Base-by-base conservation (phyloP, 2,329 filamentous ascomycete species). In the Penicillium thymicola region DNA sequence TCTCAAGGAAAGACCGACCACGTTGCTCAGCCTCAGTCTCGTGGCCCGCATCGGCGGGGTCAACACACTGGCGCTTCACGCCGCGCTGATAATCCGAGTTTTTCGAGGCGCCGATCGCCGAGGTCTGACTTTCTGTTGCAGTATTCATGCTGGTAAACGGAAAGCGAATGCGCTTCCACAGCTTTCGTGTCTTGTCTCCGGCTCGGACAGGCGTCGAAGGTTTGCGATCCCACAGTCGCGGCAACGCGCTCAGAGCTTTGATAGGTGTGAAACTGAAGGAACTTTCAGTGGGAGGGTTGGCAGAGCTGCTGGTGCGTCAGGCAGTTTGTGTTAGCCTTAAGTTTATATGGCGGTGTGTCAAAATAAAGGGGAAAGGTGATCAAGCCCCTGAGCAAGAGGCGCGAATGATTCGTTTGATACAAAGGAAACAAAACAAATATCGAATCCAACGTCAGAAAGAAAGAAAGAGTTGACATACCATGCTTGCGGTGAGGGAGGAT, bases 151-250 rank as follows among this genome's bases (percentile, higher is more conserved):
- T 66, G 57, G 70, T 66, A 53, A 74, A 75, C 4, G 70, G 72
- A 7, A 68, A 64, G 28, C 68, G 68, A 56, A 78, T 71, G 46
- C 77, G 72, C 61, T 78, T 79, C 77, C 77, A 79, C 53, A 79
- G 68, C 54, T 77, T 79, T 47, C 74, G 75, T 38, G 75, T 68
- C 40, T 74, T 75, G 40, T 72, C 68, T 11, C 75, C 73, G 14
- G 71, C 62, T 37, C 70, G 59, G 47, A 75, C 73, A 4, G 76
- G 71, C 6, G 73, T 76, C 4, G 76, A 72, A 18, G 76, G 76
- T 54, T 74, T 74, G 55, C 77, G 76, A 54, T 79, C 76, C 77
- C 77, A 79, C 55, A 75, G 62, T 54, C 73, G 75, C 30, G 75
- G 75, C 36, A 67, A 57, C 32, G 67, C 65, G 44, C 64, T 69